Evolutionary conservation across 2,329 filamentous ascomycete species (phyloP).

Genomic region (Westerdykella aurantiaca): DNA sequence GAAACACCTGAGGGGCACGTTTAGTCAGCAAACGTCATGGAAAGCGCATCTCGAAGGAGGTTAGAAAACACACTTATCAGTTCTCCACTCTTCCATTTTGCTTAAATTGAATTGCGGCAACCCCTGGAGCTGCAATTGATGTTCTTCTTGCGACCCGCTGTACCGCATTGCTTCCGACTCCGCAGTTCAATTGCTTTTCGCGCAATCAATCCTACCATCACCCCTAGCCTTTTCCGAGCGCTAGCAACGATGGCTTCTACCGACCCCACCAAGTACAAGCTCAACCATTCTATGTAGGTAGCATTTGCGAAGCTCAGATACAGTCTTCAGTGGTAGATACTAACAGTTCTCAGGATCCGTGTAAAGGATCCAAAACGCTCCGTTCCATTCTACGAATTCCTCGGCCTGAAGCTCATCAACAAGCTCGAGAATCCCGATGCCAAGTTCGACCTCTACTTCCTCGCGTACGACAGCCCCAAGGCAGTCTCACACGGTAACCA

Average conservation of each 20-base stretch:
- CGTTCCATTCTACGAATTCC: constrained; percentile 90
- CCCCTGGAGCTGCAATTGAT: constrained; percentile 14
- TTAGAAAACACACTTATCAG: neutral
- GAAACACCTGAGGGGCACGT: neutral
- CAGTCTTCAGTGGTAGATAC: constrained; percentile 3
- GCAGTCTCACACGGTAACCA: constrained; percentile 69
- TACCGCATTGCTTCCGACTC: constrained; percentile 7
- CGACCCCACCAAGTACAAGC: constrained; percentile 58
- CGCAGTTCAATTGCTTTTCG: constrained; percentile 5
- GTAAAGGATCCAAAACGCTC: constrained; percentile 82
- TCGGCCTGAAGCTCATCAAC: constrained; percentile 79
- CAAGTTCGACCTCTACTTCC: constrained; percentile 94
- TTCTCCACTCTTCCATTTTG: neutral
- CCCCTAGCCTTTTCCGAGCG: constrained; percentile 13
- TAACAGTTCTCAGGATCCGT: constrained; percentile 59
- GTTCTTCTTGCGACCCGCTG: constrained; percentile 16
- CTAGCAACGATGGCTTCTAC: constrained; percentile 48
- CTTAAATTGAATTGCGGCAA: constrained; percentile 4
- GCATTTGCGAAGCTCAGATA: constrained; percentile 2
- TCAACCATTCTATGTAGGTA: constrained; percentile 53
- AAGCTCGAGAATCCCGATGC: constrained; percentile 76
- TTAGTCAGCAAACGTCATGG: constrained; percentile 2
- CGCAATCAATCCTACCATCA: constrained; percentile 7
- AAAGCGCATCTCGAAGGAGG: neutral
- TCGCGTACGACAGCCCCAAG: constrained; percentile 74